Evolutionary conservation across 2,329 filamentous ascomycete genomes (phyloP), one percentile per base, ranked within the genome.

Genomic region (Ophiostoma pallidulum): DNA sequence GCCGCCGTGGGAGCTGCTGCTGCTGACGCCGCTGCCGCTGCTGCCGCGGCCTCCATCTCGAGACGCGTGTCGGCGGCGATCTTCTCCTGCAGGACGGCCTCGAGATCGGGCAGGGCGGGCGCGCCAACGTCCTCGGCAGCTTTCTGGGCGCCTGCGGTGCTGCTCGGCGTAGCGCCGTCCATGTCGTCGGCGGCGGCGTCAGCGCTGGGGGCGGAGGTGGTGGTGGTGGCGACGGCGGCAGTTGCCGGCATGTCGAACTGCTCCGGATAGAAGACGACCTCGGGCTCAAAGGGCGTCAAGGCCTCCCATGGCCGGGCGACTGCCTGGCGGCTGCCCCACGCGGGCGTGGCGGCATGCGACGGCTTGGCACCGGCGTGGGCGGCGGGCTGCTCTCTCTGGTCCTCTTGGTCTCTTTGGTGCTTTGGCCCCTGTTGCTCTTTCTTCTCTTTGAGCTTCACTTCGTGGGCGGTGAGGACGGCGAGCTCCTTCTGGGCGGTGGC

Each of bases 281-380:
- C 53, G 13, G 33, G 16, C 18, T 49, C 40, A 28, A 53, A 58
- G 2, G 56, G 54, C 13, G 52, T 54, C 8, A 58, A 43, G 1
- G 26, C 24, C 14, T 53, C 50, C 53, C 56, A 56, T 1, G 52
- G 51, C 43, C 48, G 48, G 45, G 13, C 19, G 26, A 38, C 10
- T 13, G 32, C 19, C 14, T 38, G 13, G 29, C 20, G n/a, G 28
- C n/a, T n/a, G n/a, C n/a, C n/a, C n/a, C n/a, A n/a, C 36, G 38
- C 36, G 47, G 4, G 29, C 36, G 14, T 16, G 32, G 4, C 31
- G 47, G 42, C n/a, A 26, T 8, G 45, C 32, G 20, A n/a, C n/a
- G 29, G 38, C 16, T 26, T 43, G 20, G 42, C 36, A 26, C 19
- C n/a, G 26, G 26, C 19, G 12, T 31, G 31, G 29, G 42, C 29